Evolutionary conservation across 2,329 filamentous ascomycete genomes (phyloP).

Genomic region (Fusarium concolor): DNA sequence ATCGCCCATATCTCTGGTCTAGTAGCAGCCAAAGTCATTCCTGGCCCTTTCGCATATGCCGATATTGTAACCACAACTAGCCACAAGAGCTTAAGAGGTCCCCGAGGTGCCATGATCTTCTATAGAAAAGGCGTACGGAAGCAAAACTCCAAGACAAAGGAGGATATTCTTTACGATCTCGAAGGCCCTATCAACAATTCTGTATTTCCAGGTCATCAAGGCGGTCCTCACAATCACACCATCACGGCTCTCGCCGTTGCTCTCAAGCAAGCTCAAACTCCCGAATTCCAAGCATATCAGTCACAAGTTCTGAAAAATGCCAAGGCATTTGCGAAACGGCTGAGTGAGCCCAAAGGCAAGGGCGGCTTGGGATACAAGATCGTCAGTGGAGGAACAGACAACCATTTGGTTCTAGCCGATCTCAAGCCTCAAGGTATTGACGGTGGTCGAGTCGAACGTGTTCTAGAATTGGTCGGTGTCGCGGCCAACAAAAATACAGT

Average conservation of each 20-base stretch:
- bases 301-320: constrained; percentile 90
- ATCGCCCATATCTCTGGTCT: constrained; percentile 98
- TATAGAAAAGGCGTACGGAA: constrained; percentile 91
- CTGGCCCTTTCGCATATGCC: constrained; percentile 87
- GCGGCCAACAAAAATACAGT: constrained; percentile 99
- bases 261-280: constrained; percentile 89
- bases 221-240: constrained; percentile 98
- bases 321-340: constrained; percentile 80
- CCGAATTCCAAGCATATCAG: constrained; percentile 94
- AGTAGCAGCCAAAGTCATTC: constrained; percentile 90
- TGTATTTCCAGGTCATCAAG: constrained; percentile 98
- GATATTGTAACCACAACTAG: constrained; percentile 98
- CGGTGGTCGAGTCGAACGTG: constrained; percentile 87
- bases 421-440: constrained; percentile 90
- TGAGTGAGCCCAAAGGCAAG: constrained; percentile 76
- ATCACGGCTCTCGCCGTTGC: constrained; percentile 96
- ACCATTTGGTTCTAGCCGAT: constrained; percentile 94
- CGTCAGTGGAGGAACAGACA: constrained; percentile 95
- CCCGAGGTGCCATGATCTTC: constrained; percentile 98
- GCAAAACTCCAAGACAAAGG: constrained; percentile 85
- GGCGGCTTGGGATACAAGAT: constrained; percentile 87
- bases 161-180: constrained; percentile 88
- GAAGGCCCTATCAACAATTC: constrained; percentile 95
- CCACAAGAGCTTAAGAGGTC: constrained; percentile 96
- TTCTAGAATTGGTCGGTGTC: constrained; percentile 91